Evolutionary conservation across 1,284 basidiomycete species (phyloP), one percentile per base, ranked within the genome.

Genomic region (Laetiporus sulphureus): DNA sequence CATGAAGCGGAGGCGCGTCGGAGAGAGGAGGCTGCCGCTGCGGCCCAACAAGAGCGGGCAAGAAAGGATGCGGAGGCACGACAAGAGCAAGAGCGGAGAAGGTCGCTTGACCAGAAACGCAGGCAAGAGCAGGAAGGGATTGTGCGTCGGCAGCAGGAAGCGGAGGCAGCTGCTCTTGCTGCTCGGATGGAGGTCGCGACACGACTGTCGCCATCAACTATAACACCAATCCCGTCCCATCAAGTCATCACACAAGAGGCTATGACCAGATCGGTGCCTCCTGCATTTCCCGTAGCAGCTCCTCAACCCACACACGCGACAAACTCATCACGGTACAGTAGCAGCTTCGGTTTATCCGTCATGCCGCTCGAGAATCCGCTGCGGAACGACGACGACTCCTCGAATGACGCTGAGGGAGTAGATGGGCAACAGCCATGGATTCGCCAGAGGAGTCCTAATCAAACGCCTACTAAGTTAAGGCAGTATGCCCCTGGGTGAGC

Each of bases 351-450:
- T 58, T 56, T 61, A n/a, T 47, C 56, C 11, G 50, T 59, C 16
- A 64, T 72, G 63, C 69, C 71, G 29, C 49, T 71, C 32, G 68
- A 73, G 58, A 70, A 62, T 44, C 69, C 69, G 38, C 63, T 59
- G 33, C 60, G 63, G 61, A 67, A 55, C 49, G 68, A 57, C 22
- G 53, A 55, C 49, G 53, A 59, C 48, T 54, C 46, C 22, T 34
- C 50, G 24, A 62, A 58, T 32, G 62, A 62, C 42, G 56, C 42
- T 25, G 59, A 60, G 33, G 57, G 52, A 34, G 39, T 40, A 38
- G 46, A 52, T 13, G 45, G 38, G 8, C 39, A 47, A 24, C 36
- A 29, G 22, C 36, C 46, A 20, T 55, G 45, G 51, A 45, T 43
- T 19, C 44, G 45, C 13, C 32, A 38, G n/a, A 47, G 47, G 30